These are phyloP conservation scores for Botrytis aclada DNA, from an alignment of 2,329 filamentous ascomycete species.

Conservation along the genomic window DNA sequence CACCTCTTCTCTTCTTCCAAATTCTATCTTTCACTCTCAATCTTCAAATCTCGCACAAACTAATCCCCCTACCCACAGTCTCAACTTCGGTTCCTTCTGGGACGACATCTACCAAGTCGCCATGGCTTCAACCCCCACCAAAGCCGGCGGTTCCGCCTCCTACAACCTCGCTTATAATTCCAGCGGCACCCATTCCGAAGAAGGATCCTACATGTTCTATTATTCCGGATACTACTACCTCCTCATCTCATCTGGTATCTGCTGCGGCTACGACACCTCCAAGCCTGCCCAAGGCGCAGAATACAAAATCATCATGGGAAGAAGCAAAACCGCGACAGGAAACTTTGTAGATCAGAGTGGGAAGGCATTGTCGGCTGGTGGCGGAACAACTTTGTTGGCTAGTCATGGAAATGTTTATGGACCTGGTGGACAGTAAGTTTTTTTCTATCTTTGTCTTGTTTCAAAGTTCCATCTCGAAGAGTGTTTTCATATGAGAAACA, in stretches of 20 bases:
- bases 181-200: conserved; percentile 50
- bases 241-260: conserved; percentile 59
- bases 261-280: conserved; percentile 59
- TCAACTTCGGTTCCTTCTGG: conserved; percentile 70
- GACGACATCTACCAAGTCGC: conserved; percentile 58
- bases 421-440: conserved; percentile 55
- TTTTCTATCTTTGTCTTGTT: neutral
- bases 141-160: conserved; percentile 34
- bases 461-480: too few species aligned
- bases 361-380: conserved; percentile 50
- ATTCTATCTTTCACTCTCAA: neutral
- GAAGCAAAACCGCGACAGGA: conserved; percentile 62
- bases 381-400: conserved; percentile 59
- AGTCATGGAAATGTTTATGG: conserved; percentile 61
- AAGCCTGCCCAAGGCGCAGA: conserved; percentile 39
- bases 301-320: conserved; percentile 37
- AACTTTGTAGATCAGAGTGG: conserved; percentile 57
- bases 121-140: conserved; percentile 42
- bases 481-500: too few species aligned
- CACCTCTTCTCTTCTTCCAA: neutral
- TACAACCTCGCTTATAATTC: conserved; percentile 54
- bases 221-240: conserved; percentile 58
- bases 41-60: neutral
- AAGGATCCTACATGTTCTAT: conserved; percentile 56
- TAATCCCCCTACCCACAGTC: conserved; percentile 19